phyloP scores from a whole-genome alignment of 1,284 basidiomycete species.

The Puccinia hordei region DNA sequence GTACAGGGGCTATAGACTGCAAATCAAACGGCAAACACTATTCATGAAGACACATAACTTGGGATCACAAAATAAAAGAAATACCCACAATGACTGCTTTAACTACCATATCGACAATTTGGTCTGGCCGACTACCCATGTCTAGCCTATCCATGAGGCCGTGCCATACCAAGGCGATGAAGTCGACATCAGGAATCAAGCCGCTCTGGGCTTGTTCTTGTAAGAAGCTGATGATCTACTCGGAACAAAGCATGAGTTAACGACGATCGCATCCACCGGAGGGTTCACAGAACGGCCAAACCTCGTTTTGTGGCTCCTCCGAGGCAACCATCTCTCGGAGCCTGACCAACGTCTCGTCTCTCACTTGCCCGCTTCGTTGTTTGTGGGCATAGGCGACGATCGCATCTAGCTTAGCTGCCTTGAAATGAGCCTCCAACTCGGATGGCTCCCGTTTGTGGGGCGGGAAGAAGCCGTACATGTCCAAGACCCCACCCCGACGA shows the following conservation, averaged over 20 bases:
- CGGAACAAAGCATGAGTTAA: constrained; percentile 8
- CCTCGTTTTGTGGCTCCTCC: constrained; percentile 68
- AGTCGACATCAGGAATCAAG: constrained; percentile 74
- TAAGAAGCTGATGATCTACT: constrained; percentile 73
- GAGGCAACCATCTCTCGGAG: constrained; percentile 69
- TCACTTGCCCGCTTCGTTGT: constrained; percentile 54
- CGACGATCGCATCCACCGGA: background rate
- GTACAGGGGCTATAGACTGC: constrained; percentile 77
- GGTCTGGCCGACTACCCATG: constrained; percentile 82
- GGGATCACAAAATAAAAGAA: constrained; percentile 46
- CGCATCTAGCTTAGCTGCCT: constrained; percentile 62
- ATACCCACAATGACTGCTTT: constrained; percentile 74
- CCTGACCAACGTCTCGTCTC: constrained; percentile 65
- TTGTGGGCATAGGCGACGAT: constrained; percentile 53
- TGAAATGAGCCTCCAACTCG: constrained; percentile 81
- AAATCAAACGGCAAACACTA: background rate
- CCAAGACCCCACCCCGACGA: constrained; percentile 79
- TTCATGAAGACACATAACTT: constrained; percentile 14
- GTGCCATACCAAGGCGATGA: constrained; percentile 85
- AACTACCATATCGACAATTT: constrained; percentile 79
- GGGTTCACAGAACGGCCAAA: constrained; percentile 2
- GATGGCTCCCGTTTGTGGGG: constrained; percentile 73
- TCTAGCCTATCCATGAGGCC: constrained; percentile 83
- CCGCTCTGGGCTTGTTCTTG: constrained; percentile 63
- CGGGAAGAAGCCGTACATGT: constrained; percentile 84